Conservation (phyloP, 2,329 filamentous ascomycete species). For the Akanthomyces lecanii region DNA sequence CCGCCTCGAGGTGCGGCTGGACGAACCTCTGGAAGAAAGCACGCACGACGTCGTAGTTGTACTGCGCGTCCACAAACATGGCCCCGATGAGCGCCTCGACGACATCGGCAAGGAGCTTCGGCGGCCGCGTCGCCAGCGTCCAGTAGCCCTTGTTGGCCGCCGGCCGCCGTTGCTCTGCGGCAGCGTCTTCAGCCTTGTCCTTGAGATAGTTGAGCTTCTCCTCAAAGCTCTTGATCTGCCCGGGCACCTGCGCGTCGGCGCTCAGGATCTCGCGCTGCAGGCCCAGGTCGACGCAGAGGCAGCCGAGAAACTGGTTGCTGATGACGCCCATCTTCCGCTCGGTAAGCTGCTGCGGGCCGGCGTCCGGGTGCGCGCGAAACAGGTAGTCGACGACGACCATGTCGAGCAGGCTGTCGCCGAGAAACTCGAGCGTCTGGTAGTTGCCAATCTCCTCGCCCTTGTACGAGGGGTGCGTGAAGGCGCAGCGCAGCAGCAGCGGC, state of each 20-base stretch:
- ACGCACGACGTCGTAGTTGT: constrained; percentile 69
- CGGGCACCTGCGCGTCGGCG: constrained; percentile 40
- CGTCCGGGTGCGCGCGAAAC: constrained; percentile 69
- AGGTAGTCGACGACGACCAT: constrained; percentile 80
- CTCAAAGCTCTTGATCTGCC: constrained; percentile 51
- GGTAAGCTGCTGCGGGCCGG: constrained; percentile 93
- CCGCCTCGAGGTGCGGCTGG: constrained; percentile 63
- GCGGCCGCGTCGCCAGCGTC: constrained; percentile 58
- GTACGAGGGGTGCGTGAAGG: constrained; percentile 85
- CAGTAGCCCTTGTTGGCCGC: constrained; percentile 56
- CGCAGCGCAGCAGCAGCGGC: constrained; percentile 73
- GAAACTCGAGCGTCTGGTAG: constrained; percentile 88
- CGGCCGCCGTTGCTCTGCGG: constrained; percentile 27
- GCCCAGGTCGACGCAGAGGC: constrained; percentile 70
- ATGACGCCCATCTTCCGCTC: constrained; percentile 99
- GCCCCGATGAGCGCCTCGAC: constrained; percentile 87
- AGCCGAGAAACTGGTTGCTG: constrained; percentile 88
- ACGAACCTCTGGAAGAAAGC: constrained; percentile 74
- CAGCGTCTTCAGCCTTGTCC: constrained; percentile 33
- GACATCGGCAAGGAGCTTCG: constrained; percentile 77
- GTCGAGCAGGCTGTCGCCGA: constrained; percentile 85
- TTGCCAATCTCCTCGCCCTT: constrained; percentile 76
- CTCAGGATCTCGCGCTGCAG: constrained; percentile 70
- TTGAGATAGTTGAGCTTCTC: constrained; percentile 51
- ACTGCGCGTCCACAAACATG: constrained; percentile 83